Conservation (phyloP, 2,329 filamentous ascomycete species). For the Incumbomyces lentus region DNA sequence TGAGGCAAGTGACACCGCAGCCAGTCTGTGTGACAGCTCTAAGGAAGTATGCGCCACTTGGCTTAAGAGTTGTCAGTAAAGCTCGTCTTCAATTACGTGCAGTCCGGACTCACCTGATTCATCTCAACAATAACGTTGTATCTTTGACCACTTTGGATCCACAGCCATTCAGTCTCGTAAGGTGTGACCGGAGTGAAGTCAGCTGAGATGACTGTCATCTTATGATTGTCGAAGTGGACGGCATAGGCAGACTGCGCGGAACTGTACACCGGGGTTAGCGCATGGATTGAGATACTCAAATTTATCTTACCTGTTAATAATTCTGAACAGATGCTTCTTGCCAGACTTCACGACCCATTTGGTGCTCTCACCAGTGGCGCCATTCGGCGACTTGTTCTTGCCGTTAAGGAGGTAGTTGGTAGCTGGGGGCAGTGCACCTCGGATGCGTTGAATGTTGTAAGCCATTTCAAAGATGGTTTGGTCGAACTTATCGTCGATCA, state of each 20-base stretch:
- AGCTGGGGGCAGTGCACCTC: conserved; percentile 11
- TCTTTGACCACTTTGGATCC: conserved; percentile 44
- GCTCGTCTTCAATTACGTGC: neutral
- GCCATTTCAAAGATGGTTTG: conserved; percentile 16
- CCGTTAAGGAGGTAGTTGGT: conserved; percentile 20
- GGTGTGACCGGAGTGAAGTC: conserved; percentile 29
- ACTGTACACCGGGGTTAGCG: conserved; percentile 8
- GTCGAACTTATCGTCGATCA: conserved; percentile 18
- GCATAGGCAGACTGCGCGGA: conserved; percentile 14
- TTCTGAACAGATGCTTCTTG: conserved; percentile 21
- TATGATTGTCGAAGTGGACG: conserved; percentile 36
- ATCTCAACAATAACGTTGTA: conserved; percentile 23
- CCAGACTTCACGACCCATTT: conserved; percentile 17
- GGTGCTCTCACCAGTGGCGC: conserved; percentile 11
- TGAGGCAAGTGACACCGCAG: conserved; percentile 10
- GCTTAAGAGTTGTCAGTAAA: conserved; percentile 8
- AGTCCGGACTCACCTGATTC: conserved; percentile 11
- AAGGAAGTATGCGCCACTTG: conserved; percentile 16
- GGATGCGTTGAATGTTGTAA: conserved; percentile 13
- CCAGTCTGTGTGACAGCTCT: conserved; percentile 18
- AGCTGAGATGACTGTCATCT: conserved; percentile 29
- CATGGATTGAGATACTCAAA: neutral
- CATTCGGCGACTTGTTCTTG: conserved; percentile 17
- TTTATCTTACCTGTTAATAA: conserved; percentile 17
- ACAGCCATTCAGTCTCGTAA: conserved; percentile 50